A percentile compares a stretch with the other conserved stretches of the same genome.
Evolutionary conservation across 768 basidiomycete genomes (phyloP).

Genomic region (Rhodotorula toruloides): DNA sequence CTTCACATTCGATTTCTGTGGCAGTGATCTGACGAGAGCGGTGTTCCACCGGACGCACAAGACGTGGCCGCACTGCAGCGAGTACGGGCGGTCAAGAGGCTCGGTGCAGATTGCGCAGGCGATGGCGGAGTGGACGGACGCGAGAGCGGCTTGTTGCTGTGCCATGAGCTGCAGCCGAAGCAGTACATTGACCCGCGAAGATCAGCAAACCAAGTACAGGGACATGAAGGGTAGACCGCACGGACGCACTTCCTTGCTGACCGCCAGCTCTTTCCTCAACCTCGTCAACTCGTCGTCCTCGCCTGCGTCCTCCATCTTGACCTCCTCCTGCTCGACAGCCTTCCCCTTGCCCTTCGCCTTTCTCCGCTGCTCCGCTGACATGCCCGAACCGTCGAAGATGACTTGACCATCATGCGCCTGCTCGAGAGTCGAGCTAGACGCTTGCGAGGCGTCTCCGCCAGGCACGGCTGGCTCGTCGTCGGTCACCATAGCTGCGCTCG

Average conservation of each 20-base stretch:
- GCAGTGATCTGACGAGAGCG: too few species aligned
- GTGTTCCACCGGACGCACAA: constrained; percentile 28
- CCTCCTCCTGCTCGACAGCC: background rate
- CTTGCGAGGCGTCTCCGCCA: too few species aligned
- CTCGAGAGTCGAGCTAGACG: too few species aligned
- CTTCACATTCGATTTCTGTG: too few species aligned
- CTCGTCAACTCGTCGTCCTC: background rate
- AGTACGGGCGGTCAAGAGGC: constrained; percentile 29
- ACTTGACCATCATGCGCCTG: background rate
- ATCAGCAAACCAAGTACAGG: background rate
- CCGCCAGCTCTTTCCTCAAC: constrained; percentile 14
- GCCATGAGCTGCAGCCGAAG: constrained; percentile 29
- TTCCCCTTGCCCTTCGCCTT: constrained; percentile 31
- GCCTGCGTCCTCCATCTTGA: background rate
- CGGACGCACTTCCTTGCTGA: constrained; percentile 20
- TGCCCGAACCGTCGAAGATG: too few species aligned
- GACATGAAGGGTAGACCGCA: background rate
- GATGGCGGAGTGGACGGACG: constrained; percentile 17
- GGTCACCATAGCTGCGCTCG: too few species aligned
- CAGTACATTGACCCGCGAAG: fast-evolving
- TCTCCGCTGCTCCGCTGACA: constrained; percentile 17
- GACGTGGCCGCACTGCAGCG: constrained; percentile 38
- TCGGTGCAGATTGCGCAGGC: constrained; percentile 37
- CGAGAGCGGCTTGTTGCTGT: constrained; percentile 19
- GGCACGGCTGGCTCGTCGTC: too few species aligned